Conservation (phyloP, 2,329 filamentous ascomycete species). For the Byssoonygena ceratinophila region DNA sequence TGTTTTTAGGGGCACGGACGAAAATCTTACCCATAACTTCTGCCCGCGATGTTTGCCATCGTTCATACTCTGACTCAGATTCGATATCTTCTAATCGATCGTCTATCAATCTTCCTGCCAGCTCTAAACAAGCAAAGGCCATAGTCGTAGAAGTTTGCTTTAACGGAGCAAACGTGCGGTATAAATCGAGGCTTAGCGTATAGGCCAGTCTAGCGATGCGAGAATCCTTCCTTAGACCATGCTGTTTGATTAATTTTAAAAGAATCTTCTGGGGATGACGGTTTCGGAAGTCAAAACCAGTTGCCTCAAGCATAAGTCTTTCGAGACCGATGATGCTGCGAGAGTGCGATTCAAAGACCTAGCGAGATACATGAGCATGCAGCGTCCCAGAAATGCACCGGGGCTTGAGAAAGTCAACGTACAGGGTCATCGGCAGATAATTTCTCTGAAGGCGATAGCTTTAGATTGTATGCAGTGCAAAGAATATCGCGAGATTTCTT, state of each 20-base stretch:
- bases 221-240: conserved; percentile 41
- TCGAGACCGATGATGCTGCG: conserved; percentile 82
- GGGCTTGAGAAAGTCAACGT: conserved; percentile 22
- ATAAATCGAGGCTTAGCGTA: conserved; percentile 75
- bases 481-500: conserved; percentile 94
- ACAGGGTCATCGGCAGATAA: conserved; percentile 73
- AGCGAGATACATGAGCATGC: neutral
- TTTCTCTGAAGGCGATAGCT: conserved; percentile 55
- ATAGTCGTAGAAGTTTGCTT: conserved; percentile 83
- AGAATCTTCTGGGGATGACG: conserved; percentile 78
- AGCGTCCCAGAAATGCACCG: neutral
- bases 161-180: conserved; percentile 83
- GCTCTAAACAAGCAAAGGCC: conserved; percentile 69
- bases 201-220: conserved; percentile 50
- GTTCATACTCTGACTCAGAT: conserved; percentile 41
- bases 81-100: conserved; percentile 44
- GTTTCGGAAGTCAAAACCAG: conserved; percentile 86
- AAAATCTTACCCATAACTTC: conserved; percentile 38
- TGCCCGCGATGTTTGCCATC: conserved; percentile 37
- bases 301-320: conserved; percentile 81
- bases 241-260: conserved; percentile 61
- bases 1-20: too few relatives aligned
- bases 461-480: conserved; percentile 79
- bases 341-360: conserved; percentile 71
- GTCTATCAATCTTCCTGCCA: conserved; percentile 60